Conservation (phyloP, 2,329 filamentous ascomycete species). For the Periconia sp. region DNA sequence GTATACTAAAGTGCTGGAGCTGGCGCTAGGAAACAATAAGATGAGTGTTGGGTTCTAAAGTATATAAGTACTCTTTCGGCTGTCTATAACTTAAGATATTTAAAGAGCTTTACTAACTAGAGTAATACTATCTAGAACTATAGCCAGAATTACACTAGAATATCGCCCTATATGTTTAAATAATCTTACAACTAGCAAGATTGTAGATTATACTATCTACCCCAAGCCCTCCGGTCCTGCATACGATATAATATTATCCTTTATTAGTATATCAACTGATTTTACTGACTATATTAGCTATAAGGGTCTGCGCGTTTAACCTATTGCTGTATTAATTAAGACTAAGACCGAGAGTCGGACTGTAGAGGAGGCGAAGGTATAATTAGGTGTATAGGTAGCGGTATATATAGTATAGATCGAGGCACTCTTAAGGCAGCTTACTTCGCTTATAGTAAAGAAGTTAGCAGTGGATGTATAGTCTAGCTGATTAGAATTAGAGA, state of each 20-base stretch:
- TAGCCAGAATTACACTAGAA: slow-evolving; percentile 20
- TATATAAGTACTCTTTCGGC: slow-evolving; percentile 14
- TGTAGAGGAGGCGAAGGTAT: slow-evolving; percentile 23
- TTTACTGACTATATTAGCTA: slow-evolving; percentile 23
- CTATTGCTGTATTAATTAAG: slow-evolving; percentile 20
- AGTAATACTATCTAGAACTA: slow-evolving; percentile 14
- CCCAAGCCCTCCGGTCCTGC: slow-evolving; percentile 17
- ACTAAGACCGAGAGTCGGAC: slow-evolving; percentile 23
- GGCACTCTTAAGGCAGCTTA: slow-evolving; percentile 10
- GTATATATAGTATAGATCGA: slow-evolving; percentile 18
- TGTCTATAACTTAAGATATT: slow-evolving; percentile 6
- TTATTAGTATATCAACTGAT: slow-evolving; percentile 15
- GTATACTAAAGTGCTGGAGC: slow-evolving; percentile 14
- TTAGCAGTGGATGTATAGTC: slow-evolving; percentile 5
- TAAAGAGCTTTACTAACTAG: slow-evolving; percentile 16
- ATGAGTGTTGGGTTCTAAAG: slow-evolving; percentile 13
- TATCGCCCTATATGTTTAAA: slow-evolving; percentile 17
- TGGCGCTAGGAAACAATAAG: slow-evolving; percentile 14
- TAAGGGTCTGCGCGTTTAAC: slow-evolving; percentile 18
- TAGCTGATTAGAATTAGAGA: slow-evolving; percentile 14
- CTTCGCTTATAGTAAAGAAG: slow-evolving; percentile 9
- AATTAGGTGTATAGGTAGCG: slow-evolving; percentile 20
- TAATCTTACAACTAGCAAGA: slow-evolving; percentile 20
- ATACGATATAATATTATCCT: slow-evolving; percentile 17
- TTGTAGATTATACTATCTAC: slow-evolving; percentile 22